Evolutionary conservation across 768 basidiomycete genomes (phyloP), one percentile per base, ranked within the genome.

Genomic region (Psilocybe tampanensis): DNA sequence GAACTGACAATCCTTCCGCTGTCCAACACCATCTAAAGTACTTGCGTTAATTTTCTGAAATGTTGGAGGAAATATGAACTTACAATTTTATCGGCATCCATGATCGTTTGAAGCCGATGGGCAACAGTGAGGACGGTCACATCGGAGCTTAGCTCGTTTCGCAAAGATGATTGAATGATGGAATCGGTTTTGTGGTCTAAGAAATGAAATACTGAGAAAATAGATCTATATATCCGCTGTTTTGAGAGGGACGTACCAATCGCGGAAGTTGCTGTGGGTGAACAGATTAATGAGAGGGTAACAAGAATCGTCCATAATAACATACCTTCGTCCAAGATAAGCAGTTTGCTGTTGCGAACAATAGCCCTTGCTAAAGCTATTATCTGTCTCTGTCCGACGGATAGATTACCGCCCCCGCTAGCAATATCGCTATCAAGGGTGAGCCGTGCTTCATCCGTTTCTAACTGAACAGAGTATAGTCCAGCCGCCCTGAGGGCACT

Each of bases 61-160:
- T 45, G n/a, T 13, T 13, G 36, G 21, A 2, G 1, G n/a, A 2
- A 41, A 19, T 12, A 5, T 39, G 52, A 17, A 66, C 77, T 56
- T 54, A 80, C 76, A 58, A 80, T 76, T 56, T 75, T 77, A 73
- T 83, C 80, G 68, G 86, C 78, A 68, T 90, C 83, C 66, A 88
- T 83, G 48, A 88, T 82, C 0, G 86, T 88, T 59, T 81, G 79
- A 15, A 88, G 75, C 36, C 86, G 74, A 70, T 90, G 89, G 3
- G 89, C 89, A 36, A 92, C 84, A 5, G 83, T 85, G 21, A 88
- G 69, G 36, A 88, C 65, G 3, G 84, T 85, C 17, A 86, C 76
- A 58, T 83, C 84, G 33, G 79, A 74, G 23, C 74, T 76, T 59
- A 90, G 82, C 63, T 87, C 85, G 51, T 80, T 76, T 17, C 88